Evolutionary conservation across 2,329 filamentous ascomycete genomes (phyloP).

Genomic region (Hortaea sp.): DNA sequence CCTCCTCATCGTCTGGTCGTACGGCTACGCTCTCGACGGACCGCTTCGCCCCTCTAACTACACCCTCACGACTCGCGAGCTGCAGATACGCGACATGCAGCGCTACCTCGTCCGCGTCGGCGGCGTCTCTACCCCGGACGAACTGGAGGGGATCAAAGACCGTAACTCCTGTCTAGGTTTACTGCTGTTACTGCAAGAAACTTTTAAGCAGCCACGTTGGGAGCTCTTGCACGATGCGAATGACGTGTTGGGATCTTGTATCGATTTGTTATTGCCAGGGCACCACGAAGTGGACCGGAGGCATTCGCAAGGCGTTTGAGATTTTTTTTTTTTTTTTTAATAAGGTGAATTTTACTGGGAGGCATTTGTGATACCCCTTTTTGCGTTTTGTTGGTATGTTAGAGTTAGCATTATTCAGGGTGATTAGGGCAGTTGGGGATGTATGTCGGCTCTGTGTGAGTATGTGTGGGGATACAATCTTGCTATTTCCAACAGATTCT

Average conservation of each 20-base stretch:
- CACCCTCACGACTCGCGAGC: slow-evolving; percentile 48
- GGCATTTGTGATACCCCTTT: slow-evolving; percentile 20
- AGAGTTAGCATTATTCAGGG: too few species aligned
- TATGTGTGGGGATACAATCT: too few species aligned
- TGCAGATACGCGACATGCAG: slow-evolving; percentile 69
- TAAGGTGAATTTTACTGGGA: slow-evolving; percentile 3
- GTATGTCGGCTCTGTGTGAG: too few species aligned
- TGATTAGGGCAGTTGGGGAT: too few species aligned
- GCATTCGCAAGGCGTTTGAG: slow-evolving; percentile 4
- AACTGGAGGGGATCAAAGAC: slow-evolving; percentile 61
- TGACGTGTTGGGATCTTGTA: slow-evolving; percentile 69
- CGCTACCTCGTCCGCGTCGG: slow-evolving; percentile 65
- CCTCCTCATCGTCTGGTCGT: slow-evolving; percentile 85
- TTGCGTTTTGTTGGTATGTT: neutral
- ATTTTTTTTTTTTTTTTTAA: neutral
- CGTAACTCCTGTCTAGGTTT: slow-evolving; percentile 77
- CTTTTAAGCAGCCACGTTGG: slow-evolving; percentile 78
- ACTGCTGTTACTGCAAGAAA: slow-evolving; percentile 69
- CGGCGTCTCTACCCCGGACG: slow-evolving; percentile 62
- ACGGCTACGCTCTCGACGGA: slow-evolving; percentile 84
- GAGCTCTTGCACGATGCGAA: slow-evolving; percentile 84
- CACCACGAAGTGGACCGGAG: slow-evolving; percentile 8
- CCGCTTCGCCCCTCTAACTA: slow-evolving; percentile 34
- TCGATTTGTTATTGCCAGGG: slow-evolving; percentile 45
- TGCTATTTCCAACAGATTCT: too few species aligned